Conservation (phyloP, 257 asterid genomes). For the Anisodus acutangulus region DNA sequence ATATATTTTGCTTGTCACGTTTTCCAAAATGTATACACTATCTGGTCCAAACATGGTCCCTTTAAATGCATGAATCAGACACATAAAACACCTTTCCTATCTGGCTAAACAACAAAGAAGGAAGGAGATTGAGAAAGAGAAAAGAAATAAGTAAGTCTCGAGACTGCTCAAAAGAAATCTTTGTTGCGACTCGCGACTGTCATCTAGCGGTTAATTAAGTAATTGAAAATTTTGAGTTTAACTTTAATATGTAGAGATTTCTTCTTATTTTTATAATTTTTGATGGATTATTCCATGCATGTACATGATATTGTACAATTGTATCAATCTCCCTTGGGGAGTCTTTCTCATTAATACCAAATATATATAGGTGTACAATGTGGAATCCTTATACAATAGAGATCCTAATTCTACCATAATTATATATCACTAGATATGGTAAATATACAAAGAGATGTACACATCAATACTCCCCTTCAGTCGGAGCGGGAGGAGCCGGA, state of each 20-base stretch:
- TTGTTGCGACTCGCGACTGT: neutral
- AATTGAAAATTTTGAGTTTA: neutral
- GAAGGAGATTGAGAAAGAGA: conserved; percentile 15
- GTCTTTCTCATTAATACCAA: too few species aligned
- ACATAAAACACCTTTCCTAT: neutral
- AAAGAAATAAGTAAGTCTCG: neutral
- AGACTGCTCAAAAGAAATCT: neutral
- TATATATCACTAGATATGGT: too few species aligned
- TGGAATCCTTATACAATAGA: too few species aligned
- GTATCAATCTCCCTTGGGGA: too few species aligned
- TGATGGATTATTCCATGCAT: neutral
- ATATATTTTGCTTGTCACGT: neutral
- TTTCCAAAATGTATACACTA: neutral
- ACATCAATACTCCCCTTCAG: too few species aligned
- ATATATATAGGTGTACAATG: too few species aligned
- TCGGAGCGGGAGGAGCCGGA: too few species aligned
- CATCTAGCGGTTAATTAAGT: neutral
- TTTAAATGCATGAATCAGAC: neutral
- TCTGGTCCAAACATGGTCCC: neutral
- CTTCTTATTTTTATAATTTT: neutral
- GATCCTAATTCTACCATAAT: too few species aligned
- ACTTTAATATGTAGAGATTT: neutral
- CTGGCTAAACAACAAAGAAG: conserved; percentile 7
- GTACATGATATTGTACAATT: too few species aligned
- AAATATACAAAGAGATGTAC: too few species aligned